A percentile compares a stretch with the other conserved stretches of the same genome.
Evolutionary conservation across 805 yeast species (phyloP).

Genomic region (Ogataea glucozyma): DNA sequence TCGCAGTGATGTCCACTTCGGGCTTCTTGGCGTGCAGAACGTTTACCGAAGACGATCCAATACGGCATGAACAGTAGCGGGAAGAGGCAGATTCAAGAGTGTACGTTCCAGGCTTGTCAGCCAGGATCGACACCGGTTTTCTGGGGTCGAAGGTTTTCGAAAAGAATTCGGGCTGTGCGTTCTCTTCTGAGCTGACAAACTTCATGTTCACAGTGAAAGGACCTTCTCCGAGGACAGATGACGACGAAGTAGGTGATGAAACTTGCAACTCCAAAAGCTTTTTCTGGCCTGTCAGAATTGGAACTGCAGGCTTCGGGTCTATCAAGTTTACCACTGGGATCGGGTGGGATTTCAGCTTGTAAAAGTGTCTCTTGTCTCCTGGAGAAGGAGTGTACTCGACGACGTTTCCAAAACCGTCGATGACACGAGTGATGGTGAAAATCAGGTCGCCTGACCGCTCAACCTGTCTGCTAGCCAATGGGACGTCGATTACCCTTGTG

Average conservation of each 20-base stretch:
- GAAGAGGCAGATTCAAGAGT: conserved; percentile 54
- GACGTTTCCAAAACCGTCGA: conserved; percentile 67
- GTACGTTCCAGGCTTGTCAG: conserved; percentile 68
- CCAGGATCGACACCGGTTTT: conserved; percentile 33
- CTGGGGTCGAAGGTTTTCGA: conserved; percentile 32
- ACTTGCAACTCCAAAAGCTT: conserved; percentile 35
- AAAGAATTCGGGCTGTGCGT: conserved; percentile 20
- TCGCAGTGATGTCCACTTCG: conserved; percentile 46
- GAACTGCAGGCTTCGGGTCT: conserved; percentile 35
- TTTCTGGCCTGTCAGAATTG: conserved; percentile 33
- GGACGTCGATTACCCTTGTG: conserved; percentile 28
- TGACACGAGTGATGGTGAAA: conserved; percentile 57
- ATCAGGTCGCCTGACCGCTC: conserved; percentile 50
- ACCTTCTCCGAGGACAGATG: conserved; percentile 41
- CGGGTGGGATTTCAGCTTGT: conserved; percentile 53
- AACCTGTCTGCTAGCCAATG: conserved; percentile 29
- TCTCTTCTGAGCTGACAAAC: conserved; percentile 33
- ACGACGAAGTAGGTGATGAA: conserved; percentile 23
- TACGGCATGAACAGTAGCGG: conserved; percentile 64
- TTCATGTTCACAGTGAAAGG: conserved; percentile 47
- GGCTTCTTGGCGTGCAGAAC: conserved; percentile 45
- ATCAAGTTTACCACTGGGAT: conserved; percentile 52
- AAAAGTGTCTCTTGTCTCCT: conserved; percentile 39
- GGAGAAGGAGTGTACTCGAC: conserved; percentile 44
- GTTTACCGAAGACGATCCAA: conserved; percentile 56